Percentiles rank a stretch among this genome's conserved stretches.
Evolutionary conservation across 176 grass and related monocot species (phyloP).

Genomic region (Zoysia japonica): DNA sequence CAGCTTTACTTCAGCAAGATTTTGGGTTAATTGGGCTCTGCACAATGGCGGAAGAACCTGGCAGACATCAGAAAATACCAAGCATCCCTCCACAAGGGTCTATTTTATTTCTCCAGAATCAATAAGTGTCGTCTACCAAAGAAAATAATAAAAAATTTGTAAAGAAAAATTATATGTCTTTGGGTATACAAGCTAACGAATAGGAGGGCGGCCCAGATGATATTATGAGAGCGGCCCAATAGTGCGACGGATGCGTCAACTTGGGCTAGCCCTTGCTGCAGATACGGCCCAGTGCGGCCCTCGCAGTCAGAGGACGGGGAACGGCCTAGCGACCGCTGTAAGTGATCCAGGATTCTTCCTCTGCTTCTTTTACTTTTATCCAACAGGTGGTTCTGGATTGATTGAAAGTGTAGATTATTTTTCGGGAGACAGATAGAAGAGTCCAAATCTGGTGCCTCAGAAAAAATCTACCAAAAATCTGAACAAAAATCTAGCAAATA

Average conservation of each 20-base stretch:
- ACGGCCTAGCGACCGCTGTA: background rate
- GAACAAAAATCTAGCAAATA: background rate
- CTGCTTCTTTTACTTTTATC: background rate
- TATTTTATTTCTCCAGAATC: background rate
- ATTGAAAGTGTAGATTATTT: background rate
- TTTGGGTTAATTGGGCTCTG: background rate
- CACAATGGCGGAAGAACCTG: background rate
- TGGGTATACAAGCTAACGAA: too few relatives aligned
- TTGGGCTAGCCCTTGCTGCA: background rate
- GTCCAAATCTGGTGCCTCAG: background rate
- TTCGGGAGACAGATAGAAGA: background rate
- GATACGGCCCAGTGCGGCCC: too few relatives aligned
- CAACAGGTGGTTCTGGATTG: background rate
- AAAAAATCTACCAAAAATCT: background rate
- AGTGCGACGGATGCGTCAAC: background rate
- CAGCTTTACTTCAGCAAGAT: background rate
- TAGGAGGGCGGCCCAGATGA: too few relatives aligned
- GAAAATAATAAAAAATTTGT: background rate
- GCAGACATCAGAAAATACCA: background rate
- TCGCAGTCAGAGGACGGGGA: background rate
- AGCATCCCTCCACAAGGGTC: conserved; percentile 12
- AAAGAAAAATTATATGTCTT: conserved; percentile 8
- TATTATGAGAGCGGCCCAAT: background rate
- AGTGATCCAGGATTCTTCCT: background rate
- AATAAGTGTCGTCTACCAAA: background rate